Percentiles rank a stretch among this genome's conserved stretches.
Evolutionary conservation across 768 basidiomycete genomes (phyloP).

Genomic region (Hygrocybe punicea): DNA sequence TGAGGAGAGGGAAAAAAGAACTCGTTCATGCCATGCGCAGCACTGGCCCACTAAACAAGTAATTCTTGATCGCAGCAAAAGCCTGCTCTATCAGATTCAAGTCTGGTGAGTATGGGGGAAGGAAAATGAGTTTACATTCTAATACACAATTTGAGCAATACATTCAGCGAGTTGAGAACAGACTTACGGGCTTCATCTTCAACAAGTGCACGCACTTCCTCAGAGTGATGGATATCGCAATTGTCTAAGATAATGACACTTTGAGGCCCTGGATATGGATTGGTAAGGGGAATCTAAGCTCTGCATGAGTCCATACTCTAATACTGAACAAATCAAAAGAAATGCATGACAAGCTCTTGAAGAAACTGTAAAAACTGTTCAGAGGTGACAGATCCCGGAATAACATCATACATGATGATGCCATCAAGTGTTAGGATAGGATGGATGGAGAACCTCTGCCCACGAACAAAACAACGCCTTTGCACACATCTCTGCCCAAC

Average conservation of each 20-base stretch:
- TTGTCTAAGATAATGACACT: slow-evolving; percentile 43
- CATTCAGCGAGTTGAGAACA: slow-evolving; percentile 12
- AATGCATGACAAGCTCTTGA: slow-evolving; percentile 25
- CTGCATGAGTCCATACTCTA: slow-evolving; percentile 19
- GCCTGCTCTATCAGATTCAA: slow-evolving; percentile 30
- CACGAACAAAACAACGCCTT: slow-evolving; percentile 21
- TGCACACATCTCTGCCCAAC: slow-evolving; percentile 22
- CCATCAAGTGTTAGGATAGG: slow-evolving; percentile 29
- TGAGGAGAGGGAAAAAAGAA: too few species aligned
- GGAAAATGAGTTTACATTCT: slow-evolving; percentile 15
- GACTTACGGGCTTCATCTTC: slow-evolving; percentile 25
- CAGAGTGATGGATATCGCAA: slow-evolving; percentile 39
- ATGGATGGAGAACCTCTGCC: slow-evolving; percentile 27
- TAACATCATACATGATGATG: slow-evolving; percentile 31
- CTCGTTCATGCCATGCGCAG: too few species aligned
- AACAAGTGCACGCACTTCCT: slow-evolving; percentile 30
- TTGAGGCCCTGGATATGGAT: slow-evolving; percentile 31
- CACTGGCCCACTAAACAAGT: too few species aligned
- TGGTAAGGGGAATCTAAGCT: slow-evolving; percentile 6
- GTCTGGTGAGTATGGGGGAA: slow-evolving; percentile 31
- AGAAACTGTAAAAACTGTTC: slow-evolving; percentile 33
- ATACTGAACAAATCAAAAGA: not conserved
- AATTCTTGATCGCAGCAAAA: slow-evolving; percentile 21
- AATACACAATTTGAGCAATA: not conserved
- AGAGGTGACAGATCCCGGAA: slow-evolving; percentile 35